A percentile compares a stretch with the other conserved stretches of the same genome.
phyloP scores from a whole-genome alignment of 1,139 yeast genomes.

The Suhomyces wounanorum region DNA sequence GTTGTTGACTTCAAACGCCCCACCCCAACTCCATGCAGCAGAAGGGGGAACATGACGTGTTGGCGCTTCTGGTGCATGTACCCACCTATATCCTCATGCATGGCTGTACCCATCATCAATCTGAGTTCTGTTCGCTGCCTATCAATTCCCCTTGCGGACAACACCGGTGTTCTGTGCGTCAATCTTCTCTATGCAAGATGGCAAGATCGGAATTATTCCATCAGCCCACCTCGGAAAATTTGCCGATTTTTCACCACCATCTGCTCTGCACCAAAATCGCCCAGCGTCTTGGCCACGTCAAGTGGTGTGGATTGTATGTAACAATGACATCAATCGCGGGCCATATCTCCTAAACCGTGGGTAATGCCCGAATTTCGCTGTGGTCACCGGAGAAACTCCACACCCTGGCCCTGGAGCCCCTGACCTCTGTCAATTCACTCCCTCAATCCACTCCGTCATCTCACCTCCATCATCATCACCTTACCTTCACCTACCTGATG shows the following conservation, averaged over 20 bases:
- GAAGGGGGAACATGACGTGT: no score
- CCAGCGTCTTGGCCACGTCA: not conserved
- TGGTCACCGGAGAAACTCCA: not conserved
- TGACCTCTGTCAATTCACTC: no score
- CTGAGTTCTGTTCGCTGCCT: not conserved
- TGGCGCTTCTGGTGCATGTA: no score
- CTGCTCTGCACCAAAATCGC: not conserved
- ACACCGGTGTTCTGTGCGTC: not conserved
- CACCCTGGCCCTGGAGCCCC: no score
- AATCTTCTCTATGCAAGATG: not conserved
- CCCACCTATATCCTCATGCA: not conserved
- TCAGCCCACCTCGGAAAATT: conserved; percentile 1
- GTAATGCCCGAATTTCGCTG: not conserved
- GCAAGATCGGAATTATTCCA: conserved; percentile 1
- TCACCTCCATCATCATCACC: no score
- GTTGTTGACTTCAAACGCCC: no score
- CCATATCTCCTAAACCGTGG: not conserved
- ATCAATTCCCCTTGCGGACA: not conserved
- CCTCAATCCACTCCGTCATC: no score
- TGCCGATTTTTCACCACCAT: not conserved
- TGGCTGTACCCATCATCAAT: not conserved
- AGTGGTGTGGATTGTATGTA: not conserved
- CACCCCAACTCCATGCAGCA: no score
- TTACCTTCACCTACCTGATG: not conserved
- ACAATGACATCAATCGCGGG: not conserved